phyloP scores from a whole-genome alignment of 2,329 filamentous ascomycete genomes.

The Xylariaceae sp. region DNA sequence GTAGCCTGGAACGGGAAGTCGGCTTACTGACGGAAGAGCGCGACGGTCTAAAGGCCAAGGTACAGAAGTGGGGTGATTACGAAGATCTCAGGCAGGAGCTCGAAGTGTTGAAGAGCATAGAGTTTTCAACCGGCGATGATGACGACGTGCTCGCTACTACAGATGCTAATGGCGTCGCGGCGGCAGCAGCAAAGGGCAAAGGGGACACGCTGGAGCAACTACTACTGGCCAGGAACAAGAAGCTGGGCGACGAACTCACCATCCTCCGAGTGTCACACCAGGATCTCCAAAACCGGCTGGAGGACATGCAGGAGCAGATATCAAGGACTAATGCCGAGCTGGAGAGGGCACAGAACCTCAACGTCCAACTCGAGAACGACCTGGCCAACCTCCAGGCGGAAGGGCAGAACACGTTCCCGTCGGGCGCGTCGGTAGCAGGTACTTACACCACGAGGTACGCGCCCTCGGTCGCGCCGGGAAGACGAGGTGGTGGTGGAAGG shows the following conservation, averaged over 20 bases:
- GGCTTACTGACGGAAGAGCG: conserved; percentile 71
- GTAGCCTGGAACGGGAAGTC: conserved; percentile 74
- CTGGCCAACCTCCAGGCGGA: conserved; percentile 83
- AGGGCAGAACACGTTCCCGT: conserved; percentile 75
- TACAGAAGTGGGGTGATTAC: conserved; percentile 89
- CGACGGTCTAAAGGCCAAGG: conserved; percentile 71
- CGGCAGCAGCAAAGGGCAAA: conserved; percentile 49
- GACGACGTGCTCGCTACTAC: conserved; percentile 52
- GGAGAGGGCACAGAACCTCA: conserved; percentile 76
- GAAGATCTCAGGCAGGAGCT: conserved; percentile 94
- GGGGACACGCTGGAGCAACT: conserved; percentile 87
- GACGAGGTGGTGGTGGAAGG: conserved; percentile 61
- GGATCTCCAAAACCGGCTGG: conserved; percentile 75
- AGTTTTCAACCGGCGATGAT: conserved; percentile 87
- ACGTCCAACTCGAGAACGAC: conserved; percentile 86
- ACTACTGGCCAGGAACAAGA: conserved; percentile 89
- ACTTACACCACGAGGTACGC: conserved; percentile 85
- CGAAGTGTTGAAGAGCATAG: conserved; percentile 94
- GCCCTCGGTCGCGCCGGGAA: conserved; percentile 52
- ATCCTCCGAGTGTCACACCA: conserved; percentile 90
- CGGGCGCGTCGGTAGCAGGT: conserved; percentile 85
- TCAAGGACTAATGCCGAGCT: conserved; percentile 79
- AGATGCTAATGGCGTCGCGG: conserved; percentile 41
- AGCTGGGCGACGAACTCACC: conserved; percentile 88
- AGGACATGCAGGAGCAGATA: conserved; percentile 76